A percentile compares a stretch with the other conserved stretches of the same genome.
Conservation (phyloP, 2,329 filamentous ascomycete genomes). For the Graphilbum sp. region DNA sequence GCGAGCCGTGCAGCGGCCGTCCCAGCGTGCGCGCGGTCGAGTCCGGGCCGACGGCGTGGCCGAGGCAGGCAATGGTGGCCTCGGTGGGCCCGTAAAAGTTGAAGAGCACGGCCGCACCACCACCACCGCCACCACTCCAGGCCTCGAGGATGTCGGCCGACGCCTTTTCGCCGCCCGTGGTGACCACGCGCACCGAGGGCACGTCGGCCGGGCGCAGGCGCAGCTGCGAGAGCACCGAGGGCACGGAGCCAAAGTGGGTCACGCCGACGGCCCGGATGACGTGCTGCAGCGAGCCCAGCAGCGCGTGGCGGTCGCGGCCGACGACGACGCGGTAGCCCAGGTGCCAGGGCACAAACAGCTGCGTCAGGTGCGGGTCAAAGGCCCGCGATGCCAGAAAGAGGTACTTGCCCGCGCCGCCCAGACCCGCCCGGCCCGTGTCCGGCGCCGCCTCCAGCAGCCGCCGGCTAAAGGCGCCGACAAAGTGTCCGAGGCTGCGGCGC, state of each 20-base stretch:
- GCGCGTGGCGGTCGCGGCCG: slow-evolving; percentile 6
- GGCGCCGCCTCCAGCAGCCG: slow-evolving; percentile 8
- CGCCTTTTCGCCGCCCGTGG: slow-evolving; percentile 48
- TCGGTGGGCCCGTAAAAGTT: slow-evolving; percentile 42
- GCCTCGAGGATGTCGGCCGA: slow-evolving; percentile 46
- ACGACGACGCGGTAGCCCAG: slow-evolving; percentile 8
- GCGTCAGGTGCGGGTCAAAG: slow-evolving; percentile 12
- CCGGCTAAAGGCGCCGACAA: slow-evolving; percentile 8
- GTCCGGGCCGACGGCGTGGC: slow-evolving; percentile 3
- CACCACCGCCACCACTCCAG: no score
- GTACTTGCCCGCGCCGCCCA: slow-evolving; percentile 13
- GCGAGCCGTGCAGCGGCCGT: slow-evolving; percentile 7
- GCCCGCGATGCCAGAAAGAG: slow-evolving; percentile 12
- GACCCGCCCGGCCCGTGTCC: slow-evolving; percentile 2
- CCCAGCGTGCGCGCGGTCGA: slow-evolving; percentile 10
- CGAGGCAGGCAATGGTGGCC: slow-evolving; percentile 5
- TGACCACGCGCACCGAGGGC: slow-evolving; percentile 45
- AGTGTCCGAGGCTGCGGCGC: slow-evolving; percentile 30
- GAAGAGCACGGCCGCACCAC: slow-evolving; percentile 5
- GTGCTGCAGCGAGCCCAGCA: slow-evolving; percentile 15
- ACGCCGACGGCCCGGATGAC: slow-evolving; percentile 35
- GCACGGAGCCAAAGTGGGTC: slow-evolving; percentile 49
- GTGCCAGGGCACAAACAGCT: slow-evolving; percentile 12
- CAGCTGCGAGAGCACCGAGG: slow-evolving; percentile 38
- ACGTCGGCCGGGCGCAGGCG: slow-evolving; percentile 36